These are phyloP conservation scores for Notholithocarpus densiflorus DNA, from an alignment of 306 rosid species.

Conservation along the genomic window DNA sequence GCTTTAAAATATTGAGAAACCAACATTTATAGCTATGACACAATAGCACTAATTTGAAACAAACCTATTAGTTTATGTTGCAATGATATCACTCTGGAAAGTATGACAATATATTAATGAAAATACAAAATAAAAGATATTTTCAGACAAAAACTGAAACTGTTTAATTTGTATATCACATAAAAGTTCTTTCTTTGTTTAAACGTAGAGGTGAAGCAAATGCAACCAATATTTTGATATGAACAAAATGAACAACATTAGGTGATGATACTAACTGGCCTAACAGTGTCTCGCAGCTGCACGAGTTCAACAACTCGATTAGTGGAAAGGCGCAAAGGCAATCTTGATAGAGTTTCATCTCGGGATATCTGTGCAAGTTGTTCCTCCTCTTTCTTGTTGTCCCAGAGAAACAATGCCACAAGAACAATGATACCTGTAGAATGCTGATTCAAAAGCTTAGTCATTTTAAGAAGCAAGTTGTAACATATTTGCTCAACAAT, in stretches of 20 bases:
- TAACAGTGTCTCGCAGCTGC: slow-evolving; percentile 85
- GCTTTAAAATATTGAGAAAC: too few relatives aligned
- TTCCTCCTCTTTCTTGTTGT: slow-evolving; percentile 93
- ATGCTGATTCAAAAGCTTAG: slow-evolving; percentile 70
- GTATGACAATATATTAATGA: neutral
- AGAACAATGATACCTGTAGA: slow-evolving; percentile 74
- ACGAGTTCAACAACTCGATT: slow-evolving; percentile 95
- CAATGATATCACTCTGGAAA: too few relatives aligned
- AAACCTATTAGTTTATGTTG: too few relatives aligned
- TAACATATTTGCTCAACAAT: slow-evolving; percentile 9
- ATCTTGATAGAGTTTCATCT: slow-evolving; percentile 78
- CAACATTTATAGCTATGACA: too few relatives aligned
- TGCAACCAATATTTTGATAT: neutral
- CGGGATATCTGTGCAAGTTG: slow-evolving; percentile 85
- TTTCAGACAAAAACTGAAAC: neutral
- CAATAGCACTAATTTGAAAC: too few relatives aligned
- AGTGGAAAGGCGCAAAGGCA: slow-evolving; percentile 96
- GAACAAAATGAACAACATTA: neutral
- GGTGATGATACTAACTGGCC: slow-evolving; percentile 67
- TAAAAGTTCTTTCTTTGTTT: too few relatives aligned
- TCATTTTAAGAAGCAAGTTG: slow-evolving; percentile 41
- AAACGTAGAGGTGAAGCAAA: too few relatives aligned
- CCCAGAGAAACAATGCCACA: slow-evolving; percentile 89
- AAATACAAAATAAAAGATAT: too few relatives aligned
- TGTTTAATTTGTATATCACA: neutral